Percentiles rank a stretch among this genome's conserved stretches.
Evolutionary conservation across 805 yeast species (phyloP).

Genomic region (Teunomyces aglyptinius): DNA sequence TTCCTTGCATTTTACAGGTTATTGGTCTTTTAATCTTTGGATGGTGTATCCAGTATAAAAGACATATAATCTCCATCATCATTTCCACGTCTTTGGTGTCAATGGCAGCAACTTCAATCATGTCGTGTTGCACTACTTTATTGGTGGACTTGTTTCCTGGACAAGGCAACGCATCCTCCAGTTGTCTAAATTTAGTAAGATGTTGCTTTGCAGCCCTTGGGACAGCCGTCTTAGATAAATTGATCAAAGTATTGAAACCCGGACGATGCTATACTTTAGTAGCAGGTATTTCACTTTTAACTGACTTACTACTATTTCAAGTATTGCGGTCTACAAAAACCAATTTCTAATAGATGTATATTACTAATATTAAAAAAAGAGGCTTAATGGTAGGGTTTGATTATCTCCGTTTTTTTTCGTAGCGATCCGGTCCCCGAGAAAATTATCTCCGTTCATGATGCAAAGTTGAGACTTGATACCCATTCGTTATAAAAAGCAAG

Average conservation of each 20-base stretch:
- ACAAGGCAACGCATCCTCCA: conserved; percentile 68
- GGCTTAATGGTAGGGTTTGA: too few relatives aligned
- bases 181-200: conserved; percentile 67
- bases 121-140: conserved; percentile 60
- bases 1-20: conserved; percentile 42
- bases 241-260: conserved; percentile 53
- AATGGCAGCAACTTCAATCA: conserved; percentile 51
- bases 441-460: too few relatives aligned
- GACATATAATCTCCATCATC: conserved; percentile 53
- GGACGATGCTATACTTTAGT: conserved; percentile 81
- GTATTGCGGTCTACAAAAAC: not conserved
- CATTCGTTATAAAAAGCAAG: too few relatives aligned
- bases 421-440: too few relatives aligned
- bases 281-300: conserved; percentile 44
- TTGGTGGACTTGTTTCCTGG: conserved; percentile 72
- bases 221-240: conserved; percentile 60
- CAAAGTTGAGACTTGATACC: too few relatives aligned
- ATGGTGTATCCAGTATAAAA: conserved; percentile 60
- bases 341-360: not conserved
- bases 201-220: conserved; percentile 70
- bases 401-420: too few relatives aligned
- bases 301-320: conserved; percentile 1
- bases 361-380: not conserved
- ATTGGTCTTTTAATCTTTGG: conserved; percentile 58
- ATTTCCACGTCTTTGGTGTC: conserved; percentile 58